Conservation (phyloP, 306 rosid species). For the Cucumis hystrix region DNA sequence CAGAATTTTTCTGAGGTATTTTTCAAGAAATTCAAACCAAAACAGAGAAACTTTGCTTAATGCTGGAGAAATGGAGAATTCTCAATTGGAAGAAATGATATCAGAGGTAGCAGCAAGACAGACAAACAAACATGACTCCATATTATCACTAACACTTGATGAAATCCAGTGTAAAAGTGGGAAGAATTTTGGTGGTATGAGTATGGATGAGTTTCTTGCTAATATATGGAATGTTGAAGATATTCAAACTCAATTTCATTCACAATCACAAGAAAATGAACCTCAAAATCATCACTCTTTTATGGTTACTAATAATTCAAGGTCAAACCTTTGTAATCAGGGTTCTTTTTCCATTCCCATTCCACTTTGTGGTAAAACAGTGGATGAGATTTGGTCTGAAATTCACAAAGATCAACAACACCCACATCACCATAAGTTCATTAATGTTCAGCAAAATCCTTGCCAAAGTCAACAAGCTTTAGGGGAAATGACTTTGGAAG, state of each 20-base stretch:
- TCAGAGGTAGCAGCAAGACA: not conserved
- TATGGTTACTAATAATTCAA: not conserved
- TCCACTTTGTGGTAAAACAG: constrained; percentile 54
- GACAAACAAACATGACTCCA: constrained; percentile 19
- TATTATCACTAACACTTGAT: constrained; percentile 33
- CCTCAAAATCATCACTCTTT: not conserved
- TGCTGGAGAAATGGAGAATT: constrained; percentile 1
- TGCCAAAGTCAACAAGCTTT: constrained; percentile 27
- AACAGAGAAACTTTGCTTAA: not conserved
- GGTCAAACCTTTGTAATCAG: not conserved
- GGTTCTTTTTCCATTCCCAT: constrained; percentile 30
- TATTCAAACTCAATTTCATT: constrained; percentile 16
- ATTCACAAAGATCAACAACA: constrained; percentile 24
- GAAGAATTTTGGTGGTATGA: constrained; percentile 42
- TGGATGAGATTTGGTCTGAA: constrained; percentile 59
- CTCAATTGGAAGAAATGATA: not conserved
- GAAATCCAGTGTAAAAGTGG: constrained; percentile 47
- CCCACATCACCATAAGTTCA: constrained; percentile 5
- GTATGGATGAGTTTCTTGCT: constrained; percentile 63
- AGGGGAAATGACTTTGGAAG: constrained; percentile 60
- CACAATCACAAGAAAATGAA: constrained; percentile 7
- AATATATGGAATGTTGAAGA: constrained; percentile 50
- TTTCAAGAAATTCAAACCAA: not conserved
- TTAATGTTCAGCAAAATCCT: not conserved
- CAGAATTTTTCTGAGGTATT: not conserved